These are phyloP conservation scores for Urostyla sp. DNA, from an alignment of 73 alveolate genomes.

Conservation along the genomic window DNA sequence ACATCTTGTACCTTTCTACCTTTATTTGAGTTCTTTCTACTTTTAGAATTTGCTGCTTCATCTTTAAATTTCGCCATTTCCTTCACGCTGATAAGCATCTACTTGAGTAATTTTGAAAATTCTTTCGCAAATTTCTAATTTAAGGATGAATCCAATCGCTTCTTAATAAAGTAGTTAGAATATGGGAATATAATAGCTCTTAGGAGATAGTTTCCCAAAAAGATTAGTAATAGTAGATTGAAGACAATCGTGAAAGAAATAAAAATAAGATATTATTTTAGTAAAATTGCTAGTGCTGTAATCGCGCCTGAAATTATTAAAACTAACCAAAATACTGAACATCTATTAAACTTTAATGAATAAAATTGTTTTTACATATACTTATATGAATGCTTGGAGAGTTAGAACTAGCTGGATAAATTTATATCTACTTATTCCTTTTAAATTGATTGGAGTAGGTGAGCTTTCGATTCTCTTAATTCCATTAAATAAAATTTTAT, in stretches of 20 bases:
- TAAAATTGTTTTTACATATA: too few relatives aligned
- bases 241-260: neutral
- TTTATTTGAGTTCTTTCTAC: neutral
- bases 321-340: too few relatives aligned
- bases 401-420: too few relatives aligned
- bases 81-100: conserved; percentile 10
- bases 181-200: conserved; percentile 39
- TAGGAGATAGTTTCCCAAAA: conserved; percentile 26
- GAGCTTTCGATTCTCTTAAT: too few relatives aligned
- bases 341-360: too few relatives aligned
- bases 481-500: too few relatives aligned
- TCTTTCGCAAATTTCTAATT: conserved; percentile 15
- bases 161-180: conserved; percentile 30
- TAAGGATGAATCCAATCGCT: conserved; percentile 1
- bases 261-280: neutral
- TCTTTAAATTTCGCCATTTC: neutral
- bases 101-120: conserved; percentile 1
- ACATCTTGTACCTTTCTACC: neutral
- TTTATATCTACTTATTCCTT: too few relatives aligned
- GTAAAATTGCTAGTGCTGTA: neutral
- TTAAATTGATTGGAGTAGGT: too few relatives aligned
- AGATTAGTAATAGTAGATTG: neutral
- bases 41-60: neutral
- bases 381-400: too few relatives aligned
- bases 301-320: too few relatives aligned